A percentile compares a stretch with the other conserved stretches of the same genome.
Evolutionary conservation across 345 rosid genomes (phyloP).

Genomic region (Toxicodendron radicans): DNA sequence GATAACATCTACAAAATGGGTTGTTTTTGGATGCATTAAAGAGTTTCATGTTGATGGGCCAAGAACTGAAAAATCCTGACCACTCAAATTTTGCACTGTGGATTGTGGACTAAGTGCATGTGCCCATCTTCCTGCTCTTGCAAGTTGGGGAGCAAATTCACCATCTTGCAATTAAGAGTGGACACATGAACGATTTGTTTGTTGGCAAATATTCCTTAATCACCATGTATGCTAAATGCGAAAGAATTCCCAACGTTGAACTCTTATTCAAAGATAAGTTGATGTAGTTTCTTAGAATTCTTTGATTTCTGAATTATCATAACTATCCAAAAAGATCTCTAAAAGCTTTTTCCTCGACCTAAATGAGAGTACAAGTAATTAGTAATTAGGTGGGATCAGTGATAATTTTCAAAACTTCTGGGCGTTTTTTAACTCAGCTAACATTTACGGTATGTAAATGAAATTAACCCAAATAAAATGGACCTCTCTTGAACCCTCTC

Average conservation of each 20-base stretch:
- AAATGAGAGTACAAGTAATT: no score
- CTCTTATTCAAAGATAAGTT: constrained; percentile 24
- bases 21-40: constrained; percentile 28
- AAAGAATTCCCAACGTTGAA: constrained; percentile 27
- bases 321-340: no score
- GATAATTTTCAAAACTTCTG: no score
- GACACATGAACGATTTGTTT: constrained; percentile 10
- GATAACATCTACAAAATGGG: constrained; percentile 31
- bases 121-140: constrained; percentile 38
- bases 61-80: constrained; percentile 29
- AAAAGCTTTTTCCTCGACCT: no score
- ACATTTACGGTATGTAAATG: no score
- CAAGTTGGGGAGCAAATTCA: constrained; percentile 41
- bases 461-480: no score
- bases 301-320: constrained; percentile 32
- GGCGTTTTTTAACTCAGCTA: no score
- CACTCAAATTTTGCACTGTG: constrained; percentile 28
- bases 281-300: constrained; percentile 45
- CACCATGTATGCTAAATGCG: constrained; percentile 42
- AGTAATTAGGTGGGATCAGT: no score
- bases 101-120: constrained; percentile 38
- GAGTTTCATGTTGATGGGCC: constrained; percentile 27
- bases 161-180: constrained; percentile 27
- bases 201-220: constrained; percentile 20
- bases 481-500: not conserved